Evolutionary conservation across 768 basidiomycete genomes (phyloP).

Genomic region (Collybia sordida): DNA sequence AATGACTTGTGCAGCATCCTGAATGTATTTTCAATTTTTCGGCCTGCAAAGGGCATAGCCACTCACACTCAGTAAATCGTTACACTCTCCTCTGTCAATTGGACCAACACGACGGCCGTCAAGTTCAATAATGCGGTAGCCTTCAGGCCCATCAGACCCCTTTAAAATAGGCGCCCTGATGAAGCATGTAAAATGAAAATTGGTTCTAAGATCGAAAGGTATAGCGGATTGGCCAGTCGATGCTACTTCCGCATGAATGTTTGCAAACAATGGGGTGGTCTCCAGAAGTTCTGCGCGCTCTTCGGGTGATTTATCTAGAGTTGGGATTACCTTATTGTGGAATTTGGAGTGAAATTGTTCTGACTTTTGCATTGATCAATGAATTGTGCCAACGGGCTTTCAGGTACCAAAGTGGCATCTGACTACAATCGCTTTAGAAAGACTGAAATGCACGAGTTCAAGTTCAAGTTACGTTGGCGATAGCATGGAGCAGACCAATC

Average conservation of each 20-base stretch:
- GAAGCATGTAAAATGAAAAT: conserved; percentile 89
- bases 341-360: not conserved
- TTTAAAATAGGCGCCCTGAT: conserved; percentile 59
- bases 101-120: conserved; percentile 81
- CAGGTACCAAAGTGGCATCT: conserved; percentile 52
- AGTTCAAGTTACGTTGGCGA: conserved; percentile 80
- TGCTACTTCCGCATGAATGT: conserved; percentile 75
- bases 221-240: conserved; percentile 66
- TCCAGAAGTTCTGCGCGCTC: conserved; percentile 78
- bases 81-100: conserved; percentile 71
- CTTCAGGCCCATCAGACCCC: conserved; percentile 8
- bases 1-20: conserved; percentile 70
- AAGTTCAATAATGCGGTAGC: conserved; percentile 61
- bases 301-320: conserved; percentile 60
- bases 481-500: conserved; percentile 80
- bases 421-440: conserved; percentile 36
- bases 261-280: conserved; percentile 71
- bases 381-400: conserved; percentile 64
- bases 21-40: not conserved
- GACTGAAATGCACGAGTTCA: not conserved
- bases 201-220: conserved; percentile 63
- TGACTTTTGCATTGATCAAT: conserved; percentile 62
- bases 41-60: too few relatives aligned
- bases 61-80: conserved; percentile 42
- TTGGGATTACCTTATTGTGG: not conserved